Base-by-base conservation (phyloP, 1,139 yeast genomes). In the Geotrichum phurueaensis region DNA sequence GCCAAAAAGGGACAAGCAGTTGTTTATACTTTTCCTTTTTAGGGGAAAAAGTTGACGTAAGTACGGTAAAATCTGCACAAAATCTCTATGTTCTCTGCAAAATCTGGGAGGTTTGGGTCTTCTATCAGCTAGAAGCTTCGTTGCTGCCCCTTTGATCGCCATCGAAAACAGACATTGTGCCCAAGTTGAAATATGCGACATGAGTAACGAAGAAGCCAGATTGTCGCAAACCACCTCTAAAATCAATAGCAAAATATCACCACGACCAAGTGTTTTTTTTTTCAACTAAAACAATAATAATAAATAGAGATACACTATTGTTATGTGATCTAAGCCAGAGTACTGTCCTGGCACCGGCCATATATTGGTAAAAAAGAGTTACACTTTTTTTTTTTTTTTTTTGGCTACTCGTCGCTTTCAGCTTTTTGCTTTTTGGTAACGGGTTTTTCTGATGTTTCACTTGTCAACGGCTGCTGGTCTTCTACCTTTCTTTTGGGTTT, bases 401-500 rank as follows among this genome's bases (percentile, higher is more conserved):
- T 31, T 47, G 18, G 22, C 33, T 39, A 22, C 55, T 53, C 7
- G 10, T 39, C 47, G n/a, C 10, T 18, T n/a, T 43, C 52, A 6
- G 50, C 31, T 31, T 58, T 54, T 15, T 52, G 58, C 54, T 58
- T 58, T 51, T 49, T 53, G 33, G 57, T 23, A 29, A 15, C 47
- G 20, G 49, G 39, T 13, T 29, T 6, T 13, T 23, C 25, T 10
- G 31, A n/a, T 15, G 43, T 31, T 31, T 27, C 53, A 18, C 45
- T 27, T 25, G 47, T 5, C 47, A 13, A 22, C 50, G n/a, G 43
- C 54, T 31, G 58, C 47, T 56, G 51, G 53, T 43, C 59, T 43
- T 52, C 54, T 52, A 58, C 58, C 52, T 63, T 66, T 47, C 51
- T 48, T 57, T 60, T 67, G 50, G 75, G 69, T 68, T 79, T 81